phyloP scores from a whole-genome alignment of 306 rosid genomes.

The Styphnolobium japonicum region DNA sequence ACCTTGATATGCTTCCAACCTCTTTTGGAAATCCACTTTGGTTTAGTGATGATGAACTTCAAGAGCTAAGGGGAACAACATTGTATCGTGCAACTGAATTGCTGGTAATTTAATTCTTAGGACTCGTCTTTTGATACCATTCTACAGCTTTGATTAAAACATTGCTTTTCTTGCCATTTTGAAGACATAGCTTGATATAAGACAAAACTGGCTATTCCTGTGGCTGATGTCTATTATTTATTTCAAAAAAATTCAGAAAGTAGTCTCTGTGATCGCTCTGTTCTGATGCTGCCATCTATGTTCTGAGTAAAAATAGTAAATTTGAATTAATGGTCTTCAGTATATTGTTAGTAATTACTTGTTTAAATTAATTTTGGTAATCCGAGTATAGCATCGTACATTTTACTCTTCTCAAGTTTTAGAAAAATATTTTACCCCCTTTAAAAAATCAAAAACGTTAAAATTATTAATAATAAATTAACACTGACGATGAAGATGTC shows the following conservation, averaged over 20 bases:
- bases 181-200: neutral
- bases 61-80: constrained; percentile 81
- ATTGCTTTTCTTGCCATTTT: neutral
- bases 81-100: constrained; percentile 78
- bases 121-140: constrained; percentile 8
- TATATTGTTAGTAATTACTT: neutral
- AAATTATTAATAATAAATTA: no score
- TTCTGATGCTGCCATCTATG: neutral
- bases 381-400: no score
- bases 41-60: constrained; percentile 76
- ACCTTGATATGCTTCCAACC: constrained; percentile 88
- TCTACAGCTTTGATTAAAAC: neutral
- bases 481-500: no score
- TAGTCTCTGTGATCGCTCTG: neutral
- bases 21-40: constrained; percentile 84
- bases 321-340: neutral
- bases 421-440: no score
- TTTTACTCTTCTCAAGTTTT: no score
- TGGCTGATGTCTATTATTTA: neutral
- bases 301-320: neutral
- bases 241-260: neutral
- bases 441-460: no score
- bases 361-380: no score
- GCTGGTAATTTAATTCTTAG: constrained; percentile 57
- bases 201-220: neutral